phyloP scores from a whole-genome alignment of 306 rosid genomes.

The Ammopiptanthus mongolicus region DNA sequence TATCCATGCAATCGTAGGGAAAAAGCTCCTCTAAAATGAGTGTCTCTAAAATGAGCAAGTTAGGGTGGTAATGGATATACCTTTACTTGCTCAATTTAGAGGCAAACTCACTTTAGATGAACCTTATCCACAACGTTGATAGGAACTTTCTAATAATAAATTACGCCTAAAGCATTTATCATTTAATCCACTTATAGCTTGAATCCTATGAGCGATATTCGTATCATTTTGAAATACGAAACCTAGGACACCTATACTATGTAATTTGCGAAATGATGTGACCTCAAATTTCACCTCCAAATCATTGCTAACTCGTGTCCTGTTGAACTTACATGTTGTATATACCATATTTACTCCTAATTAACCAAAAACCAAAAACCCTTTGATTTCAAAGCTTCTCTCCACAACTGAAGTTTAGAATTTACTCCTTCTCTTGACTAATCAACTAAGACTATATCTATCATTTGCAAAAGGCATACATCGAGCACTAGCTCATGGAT shows the following conservation, averaged over 20 bases:
- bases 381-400: not conserved
- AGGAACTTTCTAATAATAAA: not conserved
- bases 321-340: not conserved
- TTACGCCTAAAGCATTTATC: not conserved
- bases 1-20: too few species aligned
- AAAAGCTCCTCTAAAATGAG: too few species aligned
- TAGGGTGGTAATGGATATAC: too few species aligned
- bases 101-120: too few species aligned
- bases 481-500: constrained; percentile 4
- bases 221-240: not conserved
- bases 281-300: not conserved
- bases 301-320: too few species aligned
- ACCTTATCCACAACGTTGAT: too few species aligned
- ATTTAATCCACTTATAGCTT: not conserved
- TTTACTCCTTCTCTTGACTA: not conserved
- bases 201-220: not conserved
- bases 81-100: too few species aligned
- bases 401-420: too few species aligned
- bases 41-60: too few species aligned
- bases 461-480: not conserved
- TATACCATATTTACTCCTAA: not conserved
- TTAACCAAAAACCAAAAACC: not conserved
- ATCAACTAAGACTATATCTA: constrained; percentile 5
- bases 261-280: not conserved
- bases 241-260: not conserved